Conservation (phyloP, 352 stramenopile species). For the Phytophthora europaea region DNA sequence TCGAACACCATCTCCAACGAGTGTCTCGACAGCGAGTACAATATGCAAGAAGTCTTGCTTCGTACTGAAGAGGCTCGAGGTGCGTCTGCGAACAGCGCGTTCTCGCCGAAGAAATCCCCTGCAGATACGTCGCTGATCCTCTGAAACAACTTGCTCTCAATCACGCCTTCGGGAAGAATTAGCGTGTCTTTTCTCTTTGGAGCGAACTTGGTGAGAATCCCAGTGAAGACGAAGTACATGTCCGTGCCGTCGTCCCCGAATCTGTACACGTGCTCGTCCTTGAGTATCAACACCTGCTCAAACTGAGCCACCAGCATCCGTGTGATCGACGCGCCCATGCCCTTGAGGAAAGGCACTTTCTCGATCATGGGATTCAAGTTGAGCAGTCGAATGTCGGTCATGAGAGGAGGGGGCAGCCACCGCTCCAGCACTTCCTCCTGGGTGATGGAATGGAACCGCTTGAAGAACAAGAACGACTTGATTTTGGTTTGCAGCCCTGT, state of each 20-base stretch:
- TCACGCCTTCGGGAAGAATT: neutral
- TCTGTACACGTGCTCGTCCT: slow-evolving; percentile 53
- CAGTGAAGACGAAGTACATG: slow-evolving; percentile 68
- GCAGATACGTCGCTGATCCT: slow-evolving; percentile 53
- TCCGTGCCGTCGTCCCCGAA: slow-evolving; percentile 52
- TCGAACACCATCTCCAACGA: slow-evolving; percentile 66
- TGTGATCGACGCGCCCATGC: slow-evolving; percentile 47
- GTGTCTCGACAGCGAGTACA: slow-evolving; percentile 54
- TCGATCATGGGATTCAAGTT: slow-evolving; percentile 61
- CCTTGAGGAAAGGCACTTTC: slow-evolving; percentile 54
- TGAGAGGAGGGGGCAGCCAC: slow-evolving; percentile 53
- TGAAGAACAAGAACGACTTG: slow-evolving; percentile 71
- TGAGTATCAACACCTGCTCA: slow-evolving; percentile 45
- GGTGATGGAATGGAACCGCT: slow-evolving; percentile 62
- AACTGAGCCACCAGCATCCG: slow-evolving; percentile 60
- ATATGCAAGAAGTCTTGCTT: slow-evolving; percentile 59
- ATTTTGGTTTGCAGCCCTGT: slow-evolving; percentile 47
- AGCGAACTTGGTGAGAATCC: slow-evolving; percentile 39
- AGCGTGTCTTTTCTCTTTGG: neutral
- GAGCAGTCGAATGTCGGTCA: slow-evolving; percentile 59
- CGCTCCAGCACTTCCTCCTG: slow-evolving; percentile 57
- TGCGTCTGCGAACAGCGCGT: slow-evolving; percentile 53
- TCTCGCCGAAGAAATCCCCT: slow-evolving; percentile 64
- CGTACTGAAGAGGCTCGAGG: slow-evolving; percentile 48
- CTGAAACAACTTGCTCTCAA: slow-evolving; percentile 2